phyloP scores from a whole-genome alignment of 805 yeast genomes.

The Suhomyces faveliae region DNA sequence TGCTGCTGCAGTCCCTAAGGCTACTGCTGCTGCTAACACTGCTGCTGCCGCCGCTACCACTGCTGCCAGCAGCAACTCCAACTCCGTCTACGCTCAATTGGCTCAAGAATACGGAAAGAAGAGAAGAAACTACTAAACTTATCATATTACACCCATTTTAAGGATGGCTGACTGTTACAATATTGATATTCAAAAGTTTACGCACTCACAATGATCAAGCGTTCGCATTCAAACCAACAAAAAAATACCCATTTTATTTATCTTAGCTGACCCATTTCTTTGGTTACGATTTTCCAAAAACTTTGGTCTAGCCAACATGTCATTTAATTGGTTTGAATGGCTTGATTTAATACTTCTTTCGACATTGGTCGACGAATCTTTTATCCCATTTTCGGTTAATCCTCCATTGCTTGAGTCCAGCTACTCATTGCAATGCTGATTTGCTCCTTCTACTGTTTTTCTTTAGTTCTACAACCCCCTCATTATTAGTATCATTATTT shows the following conservation, averaged over 20 bases:
- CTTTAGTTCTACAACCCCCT: neutral
- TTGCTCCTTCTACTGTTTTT: neutral
- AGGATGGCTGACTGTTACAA: constrained; percentile 3
- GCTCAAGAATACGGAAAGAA: constrained; percentile 12
- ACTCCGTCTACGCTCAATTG: constrained; percentile 11
- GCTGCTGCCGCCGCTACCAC: constrained; percentile 10
- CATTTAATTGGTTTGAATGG: neutral
- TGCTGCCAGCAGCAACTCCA: constrained; percentile 1
- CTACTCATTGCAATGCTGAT: neutral
- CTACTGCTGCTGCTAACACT: constrained; percentile 9
- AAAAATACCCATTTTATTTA: neutral
- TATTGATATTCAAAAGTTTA: neutral
- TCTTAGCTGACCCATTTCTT: neutral
- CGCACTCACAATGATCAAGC: constrained; percentile 1
- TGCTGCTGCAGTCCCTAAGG: constrained; percentile 11
- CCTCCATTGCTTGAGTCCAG: neutral
- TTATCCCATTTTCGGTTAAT: neutral
- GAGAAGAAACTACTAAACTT: constrained; percentile 17
- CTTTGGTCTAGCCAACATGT: neutral
- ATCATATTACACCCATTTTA: constrained; percentile 2
- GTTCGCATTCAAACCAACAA: neutral
- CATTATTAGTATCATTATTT: neutral
- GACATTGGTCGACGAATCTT: constrained; percentile 1
- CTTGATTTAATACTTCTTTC: neutral
- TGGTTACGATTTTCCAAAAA: neutral